Base-by-base conservation (phyloP, 2,329 filamentous ascomycete species). In the Annulohypoxylon truncatum region DNA sequence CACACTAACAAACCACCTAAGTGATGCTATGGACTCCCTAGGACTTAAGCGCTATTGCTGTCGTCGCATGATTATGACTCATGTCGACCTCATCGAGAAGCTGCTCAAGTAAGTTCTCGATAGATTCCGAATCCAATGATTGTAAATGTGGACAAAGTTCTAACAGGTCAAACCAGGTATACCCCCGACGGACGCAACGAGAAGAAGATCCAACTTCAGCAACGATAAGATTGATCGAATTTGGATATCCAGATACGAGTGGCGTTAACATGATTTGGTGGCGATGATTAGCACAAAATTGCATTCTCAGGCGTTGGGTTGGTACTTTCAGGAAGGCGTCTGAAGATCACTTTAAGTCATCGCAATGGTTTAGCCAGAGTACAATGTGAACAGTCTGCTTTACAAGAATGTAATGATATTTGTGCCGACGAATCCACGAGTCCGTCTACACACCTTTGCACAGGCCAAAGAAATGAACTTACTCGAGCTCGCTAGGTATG, bases 31-130 rank as follows among this genome's bases (percentile, higher is more conserved):
- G 91, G 94, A 98, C 80, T 88, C 94, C 78, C 89, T 99, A 56
- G 94, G 94, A 61, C 91, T 96, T 77, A 95, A 93, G 82, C 89
- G 96, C 74, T 99, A 99, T 85, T 99, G 96, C 87, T 99, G 96
- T 84, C 92, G 96, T 74, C 92, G 96, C 77, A 99, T 99, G 96
- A 90, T 99, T 80, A 97, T 99, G 92, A 99, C 96, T 65, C 96
- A 99, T 82, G 96, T 99, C 75, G 96, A 99, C 79, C 85, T 99
- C 68, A 97, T 99, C 74, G 96, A 99, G 86, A 99, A 99, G 83
- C 89, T 99, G 53, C 89, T 99, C 71, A 93, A 95, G 92, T 97
- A 90, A 73, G 87, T 74, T 6, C 1, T 31, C 38, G 8, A 24
- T 59, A 38, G 40, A 9, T 28, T 40, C 7, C 42, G n/a, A 57